phyloP scores from a whole-genome alignment of 2,329 filamentous ascomycete species.

The Helotiales sp. region DNA sequence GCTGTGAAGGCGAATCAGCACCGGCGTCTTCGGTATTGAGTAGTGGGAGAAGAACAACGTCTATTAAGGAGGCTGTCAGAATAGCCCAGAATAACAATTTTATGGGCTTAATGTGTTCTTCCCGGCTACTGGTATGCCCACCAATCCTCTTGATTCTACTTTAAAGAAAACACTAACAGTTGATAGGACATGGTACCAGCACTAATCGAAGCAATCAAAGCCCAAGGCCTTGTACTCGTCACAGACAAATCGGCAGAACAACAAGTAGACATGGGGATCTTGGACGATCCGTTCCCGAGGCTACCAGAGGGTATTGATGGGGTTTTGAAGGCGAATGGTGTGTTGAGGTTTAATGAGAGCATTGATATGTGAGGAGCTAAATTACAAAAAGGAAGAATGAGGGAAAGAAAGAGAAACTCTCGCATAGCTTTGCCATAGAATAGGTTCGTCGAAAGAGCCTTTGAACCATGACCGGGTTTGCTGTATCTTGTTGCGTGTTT shows the following conservation, averaged over 20 bases:
- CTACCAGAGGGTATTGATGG: slow-evolving; percentile 87
- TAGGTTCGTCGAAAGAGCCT: background rate
- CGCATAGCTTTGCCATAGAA: background rate
- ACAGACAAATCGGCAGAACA: slow-evolving; percentile 74
- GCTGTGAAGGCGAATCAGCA: slow-evolving; percentile 56
- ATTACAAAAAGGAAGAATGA: too few species aligned
- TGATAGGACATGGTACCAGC: slow-evolving; percentile 89
- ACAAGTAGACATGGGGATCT: slow-evolving; percentile 39
- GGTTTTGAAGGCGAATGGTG: slow-evolving; percentile 81
- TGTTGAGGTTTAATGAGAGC: slow-evolving; percentile 90
- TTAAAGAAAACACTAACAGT: slow-evolving; percentile 33
- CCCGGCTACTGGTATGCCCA: slow-evolving; percentile 75
- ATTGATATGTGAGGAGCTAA: slow-evolving; percentile 72
- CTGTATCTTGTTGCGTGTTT: background rate
- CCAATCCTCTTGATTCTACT: background rate
- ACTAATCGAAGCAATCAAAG: slow-evolving; percentile 91
- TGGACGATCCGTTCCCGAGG: slow-evolving; percentile 59
- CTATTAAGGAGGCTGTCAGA: slow-evolving; percentile 92
- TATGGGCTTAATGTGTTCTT: slow-evolving; percentile 94
- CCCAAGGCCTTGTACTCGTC: slow-evolving; percentile 88
- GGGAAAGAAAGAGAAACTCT: background rate
- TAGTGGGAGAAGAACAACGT: slow-evolving; percentile 76
- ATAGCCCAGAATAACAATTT: slow-evolving; percentile 96
- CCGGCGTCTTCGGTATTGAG: slow-evolving; percentile 39
- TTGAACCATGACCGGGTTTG: background rate